Evolutionary conservation across 345 rosid species (phyloP).

Genomic region (Arabidopsis thaliana): DNA sequence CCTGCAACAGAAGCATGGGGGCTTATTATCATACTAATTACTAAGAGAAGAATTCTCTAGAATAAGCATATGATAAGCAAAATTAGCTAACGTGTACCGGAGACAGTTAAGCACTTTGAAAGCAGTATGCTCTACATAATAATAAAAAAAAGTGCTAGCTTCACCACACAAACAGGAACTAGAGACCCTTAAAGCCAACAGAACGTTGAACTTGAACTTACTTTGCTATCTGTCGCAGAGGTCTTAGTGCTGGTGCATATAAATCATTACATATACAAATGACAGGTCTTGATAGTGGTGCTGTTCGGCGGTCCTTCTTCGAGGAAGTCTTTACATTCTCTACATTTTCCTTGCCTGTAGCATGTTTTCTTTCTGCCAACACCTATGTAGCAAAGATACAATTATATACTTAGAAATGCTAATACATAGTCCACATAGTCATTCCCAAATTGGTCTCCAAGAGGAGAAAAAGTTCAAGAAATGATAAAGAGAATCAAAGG

Average conservation of each 20-base stretch:
- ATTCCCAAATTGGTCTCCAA: constrained; percentile 17
- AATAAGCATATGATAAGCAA: constrained; percentile 31
- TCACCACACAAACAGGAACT: constrained; percentile 17
- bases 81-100: neutral
- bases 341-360: constrained; percentile 63
- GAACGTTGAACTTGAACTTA: constrained; percentile 55
- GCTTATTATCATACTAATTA: constrained; percentile 30
- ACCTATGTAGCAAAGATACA: constrained; percentile 54
- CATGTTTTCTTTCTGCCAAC: constrained; percentile 69
- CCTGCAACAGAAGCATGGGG: constrained; percentile 56
- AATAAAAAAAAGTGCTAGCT: neutral
- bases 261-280: constrained; percentile 86
- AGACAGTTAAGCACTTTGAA: constrained; percentile 11
- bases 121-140: constrained; percentile 8
- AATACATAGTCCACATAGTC: constrained; percentile 5
- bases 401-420: constrained; percentile 14
- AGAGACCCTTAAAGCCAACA: constrained; percentile 17
- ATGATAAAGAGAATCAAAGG: constrained; percentile 1
- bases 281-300: constrained; percentile 83
- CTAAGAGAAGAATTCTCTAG: constrained; percentile 28
- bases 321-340: constrained; percentile 58
- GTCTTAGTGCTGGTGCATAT: constrained; percentile 89
- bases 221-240: constrained; percentile 94
- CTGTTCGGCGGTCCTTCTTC: constrained; percentile 63
- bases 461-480: constrained; percentile 12